Conservation (phyloP, 2,329 filamentous ascomycete genomes). For the Hymenoscyphus infarciens region DNA sequence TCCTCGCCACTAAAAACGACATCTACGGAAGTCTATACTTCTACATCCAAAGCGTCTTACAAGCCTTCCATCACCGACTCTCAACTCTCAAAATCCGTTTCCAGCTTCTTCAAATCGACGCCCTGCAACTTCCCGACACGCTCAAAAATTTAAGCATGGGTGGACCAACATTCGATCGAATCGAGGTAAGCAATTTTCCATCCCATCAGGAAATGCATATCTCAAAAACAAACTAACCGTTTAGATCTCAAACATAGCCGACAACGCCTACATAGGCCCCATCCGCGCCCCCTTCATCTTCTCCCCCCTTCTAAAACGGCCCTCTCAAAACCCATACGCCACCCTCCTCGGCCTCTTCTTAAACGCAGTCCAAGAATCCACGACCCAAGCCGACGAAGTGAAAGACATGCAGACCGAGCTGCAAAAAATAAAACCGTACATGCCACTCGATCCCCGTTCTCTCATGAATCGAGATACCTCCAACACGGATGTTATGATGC, state of each 20-base stretch:
- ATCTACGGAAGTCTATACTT: background rate
- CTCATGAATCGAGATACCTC: background rate
- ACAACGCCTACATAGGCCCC: background rate
- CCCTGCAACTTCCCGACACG: background rate
- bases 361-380: background rate
- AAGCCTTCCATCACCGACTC: background rate
- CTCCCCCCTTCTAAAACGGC: background rate
- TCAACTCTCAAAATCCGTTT: background rate
- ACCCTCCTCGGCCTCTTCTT: background rate
- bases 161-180: background rate
- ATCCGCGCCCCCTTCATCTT: background rate
- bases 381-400: background rate
- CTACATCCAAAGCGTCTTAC: background rate
- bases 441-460: background rate
- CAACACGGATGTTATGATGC: background rate
- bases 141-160: background rate
- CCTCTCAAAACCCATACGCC: background rate
- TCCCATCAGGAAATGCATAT: background rate
- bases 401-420: background rate
- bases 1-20: background rate
- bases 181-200: background rate
- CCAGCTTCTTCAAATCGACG: background rate
- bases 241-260: background rate
- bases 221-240: too few relatives aligned
- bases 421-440: background rate